Evolutionary conservation across 176 grass and related monocot species (phyloP), one percentile per base, ranked within the genome.

Genomic region (Triticum timopheevii): DNA sequence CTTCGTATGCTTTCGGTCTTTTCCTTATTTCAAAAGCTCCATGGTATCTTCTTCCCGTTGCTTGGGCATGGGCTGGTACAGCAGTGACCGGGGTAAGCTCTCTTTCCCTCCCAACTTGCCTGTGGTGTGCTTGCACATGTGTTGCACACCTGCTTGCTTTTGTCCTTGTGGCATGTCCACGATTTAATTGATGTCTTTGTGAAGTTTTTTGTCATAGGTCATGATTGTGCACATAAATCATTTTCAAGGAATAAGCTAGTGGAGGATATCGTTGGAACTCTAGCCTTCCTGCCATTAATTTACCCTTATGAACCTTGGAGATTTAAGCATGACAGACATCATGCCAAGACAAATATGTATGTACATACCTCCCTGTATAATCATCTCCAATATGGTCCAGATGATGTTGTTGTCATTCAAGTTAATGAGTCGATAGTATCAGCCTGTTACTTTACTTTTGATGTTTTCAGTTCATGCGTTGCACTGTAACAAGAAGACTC

Each of bases 121-220:
- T 86, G 25, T 69, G 47, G 61, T 71, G 38, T 87, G 38, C 27
- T 33, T 80, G 30, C 73, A 17, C 31, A 73, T 30, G 81, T 61
- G 52, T 65, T 39, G 15, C 20, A 16, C 2, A 17, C 31, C 50
- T 88, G 65, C 54, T 61, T 82, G 6, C 30, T 66, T 82, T 79
- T 90, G 8, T 67, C 9, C 88, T 3, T 65, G 68, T 82, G 13
- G 33, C 68, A 28, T 80, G 25, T 56, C 69, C 80, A 61, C 38
- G 44, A 54, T 90, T 91, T 89, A 88, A 83, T 84, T 81, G 25
- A 33, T 90, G 10, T 4, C 79, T 81, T 92, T 91, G 52, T 94
- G 15, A 84, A 98, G 96, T 98, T 98, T 86, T 98, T 98, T 96
- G 96, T 98, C 78, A 94, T 98, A 98, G 96, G 96, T 80, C 96